Evolutionary conservation across 2,329 filamentous ascomycete genomes (phyloP).

Genomic region (Alternaria sp.): DNA sequence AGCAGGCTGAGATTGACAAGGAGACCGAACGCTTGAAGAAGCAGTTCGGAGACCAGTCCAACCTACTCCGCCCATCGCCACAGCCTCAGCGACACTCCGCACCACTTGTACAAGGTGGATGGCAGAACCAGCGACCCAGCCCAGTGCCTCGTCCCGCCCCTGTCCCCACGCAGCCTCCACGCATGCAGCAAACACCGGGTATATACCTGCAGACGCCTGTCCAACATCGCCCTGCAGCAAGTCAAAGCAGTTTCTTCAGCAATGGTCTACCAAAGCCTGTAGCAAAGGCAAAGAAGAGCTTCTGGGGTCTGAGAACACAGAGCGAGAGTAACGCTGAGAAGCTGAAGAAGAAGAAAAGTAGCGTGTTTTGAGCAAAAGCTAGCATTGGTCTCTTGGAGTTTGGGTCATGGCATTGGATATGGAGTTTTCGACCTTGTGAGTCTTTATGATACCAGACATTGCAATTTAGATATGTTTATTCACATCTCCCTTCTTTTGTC

Average conservation of each 20-base stretch:
- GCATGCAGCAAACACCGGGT: conserved; percentile 24
- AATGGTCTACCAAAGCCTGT: conserved; percentile 39
- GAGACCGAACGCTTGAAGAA: conserved; percentile 79
- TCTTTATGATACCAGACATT: conserved; percentile 6
- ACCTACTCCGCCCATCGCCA: conserved; percentile 31
- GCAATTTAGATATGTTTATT: not conserved
- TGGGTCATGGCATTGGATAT: conserved; percentile 6
- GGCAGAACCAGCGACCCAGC: conserved; percentile 19
- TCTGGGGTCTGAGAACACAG: conserved; percentile 46
- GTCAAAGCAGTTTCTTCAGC: conserved; percentile 48
- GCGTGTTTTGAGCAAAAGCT: conserved; percentile 49
- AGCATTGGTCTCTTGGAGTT: conserved; percentile 6
- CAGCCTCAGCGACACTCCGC: conserved; percentile 35
- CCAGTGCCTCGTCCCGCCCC: conserved; percentile 21
- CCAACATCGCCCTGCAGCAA: conserved; percentile 38
- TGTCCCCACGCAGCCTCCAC: conserved; percentile 27
- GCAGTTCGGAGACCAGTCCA: conserved; percentile 66
- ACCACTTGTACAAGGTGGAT: conserved; percentile 28
- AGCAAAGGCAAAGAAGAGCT: conserved; percentile 48
- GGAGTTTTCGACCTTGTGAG: conserved; percentile 2
- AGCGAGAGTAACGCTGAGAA: conserved; percentile 44
- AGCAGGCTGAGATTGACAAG: conserved; percentile 66
- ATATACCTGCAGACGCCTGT: conserved; percentile 43
- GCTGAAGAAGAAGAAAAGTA: conserved; percentile 55
- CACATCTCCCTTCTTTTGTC: not conserved